Evolutionary conservation across 345 rosid species (phyloP).

Genomic region (Diplotaxis tenuifolia): DNA sequence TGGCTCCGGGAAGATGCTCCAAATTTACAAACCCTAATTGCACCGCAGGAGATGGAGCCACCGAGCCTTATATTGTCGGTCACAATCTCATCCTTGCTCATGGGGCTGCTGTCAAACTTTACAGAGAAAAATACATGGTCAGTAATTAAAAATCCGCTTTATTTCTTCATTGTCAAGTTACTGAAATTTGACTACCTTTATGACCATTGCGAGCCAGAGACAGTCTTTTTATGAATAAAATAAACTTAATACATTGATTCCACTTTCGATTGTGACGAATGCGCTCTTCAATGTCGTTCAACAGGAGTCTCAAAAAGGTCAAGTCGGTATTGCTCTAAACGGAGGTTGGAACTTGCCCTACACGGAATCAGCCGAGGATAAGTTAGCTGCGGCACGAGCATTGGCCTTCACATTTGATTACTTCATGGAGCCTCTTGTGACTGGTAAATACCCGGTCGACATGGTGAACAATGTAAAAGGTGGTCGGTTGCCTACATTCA

Average conservation of each 20-base stretch:
- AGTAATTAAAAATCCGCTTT: not conserved
- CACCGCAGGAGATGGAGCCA: conserved; percentile 46
- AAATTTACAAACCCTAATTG: conserved; percentile 35
- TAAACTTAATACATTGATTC: not conserved
- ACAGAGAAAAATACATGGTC: conserved; percentile 44
- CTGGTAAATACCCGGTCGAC: conserved; percentile 36
- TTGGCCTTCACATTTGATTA: conserved; percentile 47
- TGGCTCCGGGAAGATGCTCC: conserved; percentile 55
- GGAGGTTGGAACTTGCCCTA: conserved; percentile 38
- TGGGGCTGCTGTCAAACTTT: conserved; percentile 41
- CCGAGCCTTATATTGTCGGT: conserved; percentile 50
- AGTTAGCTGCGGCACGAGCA: conserved; percentile 31
- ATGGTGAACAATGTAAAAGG: conserved; percentile 39
- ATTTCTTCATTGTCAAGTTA: not conserved
- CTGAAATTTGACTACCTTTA: not conserved
- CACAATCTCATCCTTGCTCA: conserved; percentile 57
- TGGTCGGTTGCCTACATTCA: conserved; percentile 36
- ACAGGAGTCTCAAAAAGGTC: conserved; percentile 39
- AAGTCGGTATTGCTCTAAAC: conserved; percentile 35
- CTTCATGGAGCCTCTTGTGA: conserved; percentile 39
- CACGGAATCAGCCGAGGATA: conserved; percentile 14
- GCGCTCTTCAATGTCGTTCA: not conserved
- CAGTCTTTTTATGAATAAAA: not conserved
- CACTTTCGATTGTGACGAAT: not conserved
- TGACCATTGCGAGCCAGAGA: not conserved